Base-by-base conservation (phyloP, 1,284 basidiomycete genomes). In the Coniferiporia weirii region DNA sequence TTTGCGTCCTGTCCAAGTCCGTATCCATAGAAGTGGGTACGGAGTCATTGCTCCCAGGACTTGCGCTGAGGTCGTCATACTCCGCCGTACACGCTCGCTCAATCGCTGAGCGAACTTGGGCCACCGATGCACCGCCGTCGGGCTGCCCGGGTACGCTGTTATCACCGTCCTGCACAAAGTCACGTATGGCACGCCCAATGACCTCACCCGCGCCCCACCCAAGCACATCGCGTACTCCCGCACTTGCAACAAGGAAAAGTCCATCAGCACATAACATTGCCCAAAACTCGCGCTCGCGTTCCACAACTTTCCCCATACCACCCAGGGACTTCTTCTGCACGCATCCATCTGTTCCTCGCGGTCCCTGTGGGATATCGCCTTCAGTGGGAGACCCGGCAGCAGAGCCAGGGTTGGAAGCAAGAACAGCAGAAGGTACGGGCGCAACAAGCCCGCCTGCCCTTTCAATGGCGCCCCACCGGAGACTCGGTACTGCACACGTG, bases 121-220 rank as follows among this genome's bases (percentile, higher is more conserved):
- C 69, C 4, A 71, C 62, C 36, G 12, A 58, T 7, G 62, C 44
- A 8, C 8, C 2, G 27, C 3, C 15, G 17, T 20, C 17, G 3
- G 44, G 17, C 9, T 15, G 38, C 8, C 15, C 38, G 61, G 55
- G 59, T 52, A 64, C 68, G 17, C 17, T 12, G 17, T 17, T 12
- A 32, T 22, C 22, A 17, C 19, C 3, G 38, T 69, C 73, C 43
- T 67, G 67, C 51, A 78, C 63, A 63, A 91, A 74, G 65, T 84
- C 76, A 66, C 76, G 75, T 56, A 91, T 69, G 50, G 78, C 76
- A 71, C 83, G 79, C 61, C 89, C 89, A 58, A 90, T 78, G 40
- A 91, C 72, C 68, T 91, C 89, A 50, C 81, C 79, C 5, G 82
- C 77, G 56, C 81, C 79, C 79, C 86, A 89, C 44, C 87, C 86